Percentiles rank a stretch among this genome's conserved stretches.
Evolutionary conservation across 2,329 filamentous ascomycete species (phyloP).

Genomic region (Aspergillus unguis): DNA sequence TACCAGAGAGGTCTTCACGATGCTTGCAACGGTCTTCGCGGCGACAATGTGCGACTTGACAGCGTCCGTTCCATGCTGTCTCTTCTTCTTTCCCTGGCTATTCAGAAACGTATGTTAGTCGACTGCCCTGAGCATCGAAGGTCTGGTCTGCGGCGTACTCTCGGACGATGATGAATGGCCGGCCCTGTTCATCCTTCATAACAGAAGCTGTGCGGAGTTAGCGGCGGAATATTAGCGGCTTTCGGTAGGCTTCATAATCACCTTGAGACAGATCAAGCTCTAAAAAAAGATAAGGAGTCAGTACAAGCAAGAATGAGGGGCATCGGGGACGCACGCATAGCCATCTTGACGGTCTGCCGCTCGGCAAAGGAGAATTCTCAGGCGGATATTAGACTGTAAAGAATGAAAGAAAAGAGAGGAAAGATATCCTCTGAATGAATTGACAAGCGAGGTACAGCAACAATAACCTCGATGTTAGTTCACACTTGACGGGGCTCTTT

Average conservation of each 20-base stretch:
- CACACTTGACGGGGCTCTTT: conserved; percentile 20
- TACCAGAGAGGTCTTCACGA: conserved; percentile 91
- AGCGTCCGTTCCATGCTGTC: conserved; percentile 92
- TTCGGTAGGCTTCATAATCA: conserved; percentile 16
- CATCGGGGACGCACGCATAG: conserved; percentile 44
- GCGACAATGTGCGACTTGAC: conserved; percentile 98
- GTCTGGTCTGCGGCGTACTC: conserved; percentile 62
- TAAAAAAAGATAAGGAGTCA: conserved; percentile 28
- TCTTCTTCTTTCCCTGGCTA: conserved; percentile 96
- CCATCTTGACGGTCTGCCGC: conserved; percentile 44
- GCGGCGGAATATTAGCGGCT: conserved; percentile 8
- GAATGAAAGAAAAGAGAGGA: conserved; percentile 11
- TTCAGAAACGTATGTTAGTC: conserved; percentile 11
- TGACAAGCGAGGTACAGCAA: conserved; percentile 20
- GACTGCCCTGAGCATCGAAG: neutral
- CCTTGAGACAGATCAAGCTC: conserved; percentile 50
- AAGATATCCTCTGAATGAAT: conserved; percentile 8
- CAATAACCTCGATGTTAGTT: conserved; percentile 19
- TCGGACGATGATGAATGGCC: conserved; percentile 96
- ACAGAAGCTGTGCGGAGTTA: conserved; percentile 56
- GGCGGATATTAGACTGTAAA: neutral
- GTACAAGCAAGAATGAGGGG: conserved; percentile 35
- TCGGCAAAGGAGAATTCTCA: conserved; percentile 20
- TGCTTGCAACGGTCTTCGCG: conserved; percentile 90
- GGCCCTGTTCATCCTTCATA: conserved; percentile 95